phyloP scores from a whole-genome alignment of 2,329 filamentous ascomycete species.

The Nothopassalora personata region DNA sequence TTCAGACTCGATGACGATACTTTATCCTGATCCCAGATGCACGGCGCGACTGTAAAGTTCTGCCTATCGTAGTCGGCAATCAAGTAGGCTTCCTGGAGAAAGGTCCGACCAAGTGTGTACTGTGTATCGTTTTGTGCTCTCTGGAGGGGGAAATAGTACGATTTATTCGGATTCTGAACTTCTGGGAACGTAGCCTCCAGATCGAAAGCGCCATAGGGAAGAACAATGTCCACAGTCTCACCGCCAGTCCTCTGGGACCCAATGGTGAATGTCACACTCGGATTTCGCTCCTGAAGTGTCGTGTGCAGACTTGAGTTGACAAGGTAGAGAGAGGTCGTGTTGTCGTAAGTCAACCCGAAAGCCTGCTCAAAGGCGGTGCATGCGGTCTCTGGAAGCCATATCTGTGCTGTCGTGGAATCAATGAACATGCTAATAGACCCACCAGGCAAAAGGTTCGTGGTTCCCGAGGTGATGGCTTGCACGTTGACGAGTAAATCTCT shows the following conservation, averaged over 20 bases:
- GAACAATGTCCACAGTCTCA: slow-evolving; percentile 29
- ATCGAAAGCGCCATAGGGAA: slow-evolving; percentile 36
- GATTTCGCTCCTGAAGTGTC: slow-evolving; percentile 22
- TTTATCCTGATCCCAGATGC: slow-evolving; percentile 27
- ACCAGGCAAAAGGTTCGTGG: slow-evolving; percentile 25
- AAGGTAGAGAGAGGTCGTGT: slow-evolving; percentile 28
- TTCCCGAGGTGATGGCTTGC: slow-evolving; percentile 26
- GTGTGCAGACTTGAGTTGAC: slow-evolving; percentile 32
- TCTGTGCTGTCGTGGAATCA: slow-evolving; percentile 59
- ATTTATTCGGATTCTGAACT: slow-evolving; percentile 25
- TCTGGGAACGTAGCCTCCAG: slow-evolving; percentile 28
- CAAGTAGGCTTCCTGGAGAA: slow-evolving; percentile 38
- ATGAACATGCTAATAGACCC: slow-evolving; percentile 45
- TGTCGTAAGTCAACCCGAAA: slow-evolving; percentile 34
- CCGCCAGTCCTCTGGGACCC: slow-evolving; percentile 21
- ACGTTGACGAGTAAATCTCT: slow-evolving; percentile 33
- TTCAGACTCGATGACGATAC: slow-evolving; percentile 24
- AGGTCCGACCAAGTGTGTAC: slow-evolving; percentile 34
- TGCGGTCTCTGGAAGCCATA: slow-evolving; percentile 54
- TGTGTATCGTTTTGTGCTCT: slow-evolving; percentile 31
- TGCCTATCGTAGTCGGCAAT: slow-evolving; percentile 34
- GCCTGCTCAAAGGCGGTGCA: slow-evolving; percentile 34
- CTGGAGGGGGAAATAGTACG: slow-evolving; percentile 34
- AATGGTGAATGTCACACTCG: slow-evolving; percentile 34
- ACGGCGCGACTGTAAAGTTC: slow-evolving; percentile 36